These are phyloP conservation scores for Aspergillus unguis DNA, from an alignment of 2,329 filamentous ascomycete genomes.

Conservation along the genomic window DNA sequence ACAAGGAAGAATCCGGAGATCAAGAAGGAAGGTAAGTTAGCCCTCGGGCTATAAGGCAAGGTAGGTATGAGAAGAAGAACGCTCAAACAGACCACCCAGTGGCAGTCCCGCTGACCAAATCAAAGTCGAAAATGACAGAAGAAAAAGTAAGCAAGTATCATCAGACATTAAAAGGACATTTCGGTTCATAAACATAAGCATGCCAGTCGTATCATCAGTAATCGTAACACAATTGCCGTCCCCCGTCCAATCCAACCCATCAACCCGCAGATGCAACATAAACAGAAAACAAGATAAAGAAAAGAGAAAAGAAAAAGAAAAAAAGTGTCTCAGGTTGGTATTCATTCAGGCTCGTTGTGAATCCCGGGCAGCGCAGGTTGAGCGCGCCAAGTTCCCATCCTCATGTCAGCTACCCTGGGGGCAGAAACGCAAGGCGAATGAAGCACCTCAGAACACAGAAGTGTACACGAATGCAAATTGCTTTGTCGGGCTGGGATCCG, in stretches of 20 bases:
- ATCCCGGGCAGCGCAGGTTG: background rate
- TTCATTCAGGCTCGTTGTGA: conserved; percentile 5
- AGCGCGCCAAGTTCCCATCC: background rate
- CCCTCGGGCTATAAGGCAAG: no score
- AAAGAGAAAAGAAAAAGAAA: conserved; percentile 9
- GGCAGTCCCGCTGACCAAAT: conserved; percentile 17
- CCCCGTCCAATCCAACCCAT: conserved; percentile 12
- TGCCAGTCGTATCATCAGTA: conserved; percentile 24
- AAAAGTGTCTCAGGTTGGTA: background rate
- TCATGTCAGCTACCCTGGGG: conserved; percentile 7
- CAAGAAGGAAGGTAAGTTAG: conserved; percentile 3
- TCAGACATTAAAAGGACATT: conserved; percentile 17
- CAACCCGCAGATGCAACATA: conserved; percentile 20
- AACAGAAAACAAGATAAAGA: conserved; percentile 9
- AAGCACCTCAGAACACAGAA: conserved; percentile 5
- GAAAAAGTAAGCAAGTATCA: conserved; percentile 18
- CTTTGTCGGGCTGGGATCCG: conserved; percentile 16
- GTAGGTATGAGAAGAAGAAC: conserved; percentile 3
- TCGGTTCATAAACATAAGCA: conserved; percentile 24
- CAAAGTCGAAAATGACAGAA: conserved; percentile 2
- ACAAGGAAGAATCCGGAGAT: no score
- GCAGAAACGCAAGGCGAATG: background rate
- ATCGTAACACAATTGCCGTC: conserved; percentile 22
- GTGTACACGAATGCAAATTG: conserved; percentile 18
- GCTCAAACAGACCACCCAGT: conserved; percentile 12